Evolutionary conservation across 306 rosid species (phyloP).

Genomic region (Boehmeria nivea): DNA sequence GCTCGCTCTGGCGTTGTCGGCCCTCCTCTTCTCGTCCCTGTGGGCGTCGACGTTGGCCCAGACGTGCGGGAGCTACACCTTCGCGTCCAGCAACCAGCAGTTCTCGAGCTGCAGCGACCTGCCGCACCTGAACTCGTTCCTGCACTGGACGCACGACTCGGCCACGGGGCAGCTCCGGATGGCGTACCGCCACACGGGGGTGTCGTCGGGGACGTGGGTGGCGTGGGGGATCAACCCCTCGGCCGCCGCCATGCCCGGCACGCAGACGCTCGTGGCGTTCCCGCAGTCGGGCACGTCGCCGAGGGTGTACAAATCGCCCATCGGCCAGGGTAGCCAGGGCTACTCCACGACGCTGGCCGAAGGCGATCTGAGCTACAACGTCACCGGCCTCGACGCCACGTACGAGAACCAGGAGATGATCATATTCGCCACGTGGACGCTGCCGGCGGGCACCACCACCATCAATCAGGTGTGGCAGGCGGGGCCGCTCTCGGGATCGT

Average conservation of each 20-base stretch:
- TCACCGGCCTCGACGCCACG: constrained; percentile 19
- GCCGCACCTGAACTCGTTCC: constrained; percentile 40
- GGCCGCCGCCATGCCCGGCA: constrained; percentile 31
- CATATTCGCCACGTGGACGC: constrained; percentile 41
- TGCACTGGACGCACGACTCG: constrained; percentile 48
- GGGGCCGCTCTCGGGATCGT: constrained; percentile 35
- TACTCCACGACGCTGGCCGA: neutral
- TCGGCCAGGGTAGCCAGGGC: neutral
- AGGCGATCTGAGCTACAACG: constrained; percentile 24
- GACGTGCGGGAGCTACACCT: constrained; percentile 27
- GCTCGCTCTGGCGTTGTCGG: constrained; percentile 19
- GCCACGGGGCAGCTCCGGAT: constrained; percentile 35
- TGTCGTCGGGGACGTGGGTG: constrained; percentile 46
- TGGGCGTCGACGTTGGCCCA: constrained; percentile 44
- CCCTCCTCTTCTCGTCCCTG: constrained; percentile 26
- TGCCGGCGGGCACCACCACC: constrained; percentile 20
- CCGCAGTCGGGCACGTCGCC: constrained; percentile 25
- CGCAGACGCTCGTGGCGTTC: constrained; percentile 51
- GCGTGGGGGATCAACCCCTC: constrained; percentile 65
- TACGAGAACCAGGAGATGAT: constrained; percentile 32
- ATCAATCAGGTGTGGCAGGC: constrained; percentile 68
- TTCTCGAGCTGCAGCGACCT: constrained; percentile 42
- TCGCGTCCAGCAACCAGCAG: constrained; percentile 17
- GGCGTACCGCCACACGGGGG: constrained; percentile 47
- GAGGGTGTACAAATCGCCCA: constrained; percentile 25